Evolutionary conservation across 495 filamentous ascomycete species (phyloP), one percentile per base, ranked within the genome.

Genomic region (Penicillium coffeae): DNA sequence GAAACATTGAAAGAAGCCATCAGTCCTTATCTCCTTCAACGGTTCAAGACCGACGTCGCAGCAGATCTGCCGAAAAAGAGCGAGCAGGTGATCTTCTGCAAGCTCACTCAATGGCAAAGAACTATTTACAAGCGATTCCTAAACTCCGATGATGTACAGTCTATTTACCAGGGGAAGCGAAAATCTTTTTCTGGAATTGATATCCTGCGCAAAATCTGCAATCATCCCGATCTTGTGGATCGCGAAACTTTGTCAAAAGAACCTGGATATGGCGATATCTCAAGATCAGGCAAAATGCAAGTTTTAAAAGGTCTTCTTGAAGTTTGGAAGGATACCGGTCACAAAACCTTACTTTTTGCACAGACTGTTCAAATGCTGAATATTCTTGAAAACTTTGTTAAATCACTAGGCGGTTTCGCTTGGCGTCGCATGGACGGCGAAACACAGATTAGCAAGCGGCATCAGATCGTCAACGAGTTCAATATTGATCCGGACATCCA

Each of bases 51-150:
- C 3, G 93, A 98, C 63, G 93, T 98, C 6, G 90, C 91, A 5
- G 76, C 90, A 8, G 93, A 97, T 65, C 73, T 98, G 3, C 93
- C 93, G 0, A 85, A 91, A 65, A 98, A 98, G 74, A 93, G 78
- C 51, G 93, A 98, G 62, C 88, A 92, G 47, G 91, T 96, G 1
- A 75, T 98, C 1, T 97, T 96, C 66, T 97, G 93, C 72, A 91
- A 91, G 61, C 75, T 98, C 21, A 90, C 89, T 1, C 79, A 77
- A 42, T 67, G 75, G 1, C 93, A 98, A 63, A 74, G 84, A 35
- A 77, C 83, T 13, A 79, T 82, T 3, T 98, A 98, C 60, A 78
- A 85, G 56, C 58, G 72, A 8, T 96, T 96, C 58, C 74, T 98
- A n/a, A 70, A 68, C 25, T 95, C 90, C 0, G 79, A 86, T 10